These are phyloP conservation scores for Dichotomocladium elegans DNA, from an alignment of 371 early-diverging fungal genomes.

Conservation along the genomic window DNA sequence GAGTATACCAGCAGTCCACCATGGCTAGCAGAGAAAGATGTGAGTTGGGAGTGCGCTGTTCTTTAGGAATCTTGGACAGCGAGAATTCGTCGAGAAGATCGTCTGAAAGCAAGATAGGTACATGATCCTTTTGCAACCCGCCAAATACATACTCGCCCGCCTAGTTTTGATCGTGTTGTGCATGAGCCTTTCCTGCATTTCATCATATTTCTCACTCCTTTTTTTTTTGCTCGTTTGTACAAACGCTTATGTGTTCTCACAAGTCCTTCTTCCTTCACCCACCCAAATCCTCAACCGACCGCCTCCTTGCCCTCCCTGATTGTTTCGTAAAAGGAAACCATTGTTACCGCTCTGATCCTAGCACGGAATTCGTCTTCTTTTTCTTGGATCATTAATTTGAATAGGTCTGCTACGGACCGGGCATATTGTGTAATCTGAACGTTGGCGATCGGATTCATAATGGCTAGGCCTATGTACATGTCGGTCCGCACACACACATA, in stretches of 20 bases:
- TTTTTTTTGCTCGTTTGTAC: too few species aligned
- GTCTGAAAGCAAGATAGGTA: conserved; percentile 77
- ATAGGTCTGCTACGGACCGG: conserved; percentile 81
- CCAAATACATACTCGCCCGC: conserved; percentile 88
- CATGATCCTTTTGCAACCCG: conserved; percentile 51
- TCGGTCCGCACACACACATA: neutral
- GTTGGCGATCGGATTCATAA: conserved; percentile 89
- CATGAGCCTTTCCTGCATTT: neutral
- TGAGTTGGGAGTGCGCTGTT: conserved; percentile 78
- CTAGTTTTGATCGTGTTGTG: too few species aligned
- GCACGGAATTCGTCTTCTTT: conserved; percentile 72
- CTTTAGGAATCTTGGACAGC: conserved; percentile 79
- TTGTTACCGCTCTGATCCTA: conserved; percentile 57
- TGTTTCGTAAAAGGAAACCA: neutral
- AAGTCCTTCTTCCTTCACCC: too few species aligned
- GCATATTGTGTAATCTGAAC: conserved; percentile 88
- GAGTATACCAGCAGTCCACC: conserved; percentile 89
- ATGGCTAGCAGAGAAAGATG: conserved; percentile 91
- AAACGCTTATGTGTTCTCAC: too few species aligned
- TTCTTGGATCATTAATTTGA: conserved; percentile 92
- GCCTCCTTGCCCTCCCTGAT: too few species aligned
- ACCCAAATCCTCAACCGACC: too few species aligned
- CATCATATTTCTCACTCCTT: neutral
- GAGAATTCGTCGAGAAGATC: conserved; percentile 82
- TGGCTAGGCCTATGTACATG: conserved; percentile 69